phyloP scores from a whole-genome alignment of 2,329 filamentous ascomycete genomes.

The Trichoderma lentiforme region DNA sequence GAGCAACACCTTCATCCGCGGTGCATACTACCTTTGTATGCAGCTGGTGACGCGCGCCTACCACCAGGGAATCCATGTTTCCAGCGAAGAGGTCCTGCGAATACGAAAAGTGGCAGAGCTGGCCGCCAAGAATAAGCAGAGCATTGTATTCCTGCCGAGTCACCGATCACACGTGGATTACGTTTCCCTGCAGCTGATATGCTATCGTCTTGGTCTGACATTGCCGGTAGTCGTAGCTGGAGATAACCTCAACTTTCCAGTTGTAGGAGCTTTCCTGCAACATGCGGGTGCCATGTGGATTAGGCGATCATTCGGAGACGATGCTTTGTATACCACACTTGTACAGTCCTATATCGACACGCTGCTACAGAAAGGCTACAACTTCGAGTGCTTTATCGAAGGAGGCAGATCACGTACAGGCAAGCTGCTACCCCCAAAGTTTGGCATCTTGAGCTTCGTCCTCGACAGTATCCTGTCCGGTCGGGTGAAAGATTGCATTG shows the following conservation, averaged over 20 bases:
- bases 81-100: conserved; percentile 85
- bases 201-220: conserved; percentile 85
- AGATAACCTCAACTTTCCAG: conserved; percentile 92
- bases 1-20: conserved; percentile 84
- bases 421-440: conserved; percentile 90
- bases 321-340: conserved; percentile 84
- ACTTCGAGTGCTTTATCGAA: conserved; percentile 97
- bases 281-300: conserved; percentile 99
- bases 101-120: conserved; percentile 77
- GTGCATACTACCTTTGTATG: conserved; percentile 84
- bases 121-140: conserved; percentile 84
- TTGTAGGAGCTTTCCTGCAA: conserved; percentile 86
- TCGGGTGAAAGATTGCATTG: conserved; percentile 82
- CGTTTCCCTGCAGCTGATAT: conserved; percentile 90
- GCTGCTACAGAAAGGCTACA: conserved; percentile 82
- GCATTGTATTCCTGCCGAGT: conserved; percentile 91
- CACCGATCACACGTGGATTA: conserved; percentile 97
- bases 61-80: conserved; percentile 95
- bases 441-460: conserved; percentile 89
- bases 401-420: conserved; percentile 89
- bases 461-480: conserved; percentile 87
- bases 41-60: conserved; percentile 91
- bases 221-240: conserved; percentile 90
- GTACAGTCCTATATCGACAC: conserved; percentile 97
- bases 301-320: conserved; percentile 84